These are phyloP conservation scores for Xylaria arbuscula DNA, from an alignment of 2,329 filamentous ascomycete genomes.

Conservation along the genomic window DNA sequence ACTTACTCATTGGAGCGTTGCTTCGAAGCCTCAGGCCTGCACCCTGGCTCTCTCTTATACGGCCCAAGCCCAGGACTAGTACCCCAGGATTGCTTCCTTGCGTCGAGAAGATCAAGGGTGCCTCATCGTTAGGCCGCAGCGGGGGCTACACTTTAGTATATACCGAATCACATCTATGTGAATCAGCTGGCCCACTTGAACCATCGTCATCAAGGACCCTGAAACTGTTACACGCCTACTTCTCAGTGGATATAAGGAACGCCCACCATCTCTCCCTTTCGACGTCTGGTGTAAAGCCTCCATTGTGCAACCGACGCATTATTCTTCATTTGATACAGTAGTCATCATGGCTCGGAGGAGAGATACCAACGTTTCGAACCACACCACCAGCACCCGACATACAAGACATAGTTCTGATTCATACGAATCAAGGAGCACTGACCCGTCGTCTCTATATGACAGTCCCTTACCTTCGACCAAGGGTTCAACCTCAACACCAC, in stretches of 20 bases:
- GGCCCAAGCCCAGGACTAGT: constrained; percentile 37
- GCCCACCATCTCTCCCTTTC: constrained; percentile 30
- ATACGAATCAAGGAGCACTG: constrained; percentile 60
- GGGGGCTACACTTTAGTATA: constrained; percentile 31
- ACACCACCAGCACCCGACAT: constrained; percentile 54
- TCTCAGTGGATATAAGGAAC: constrained; percentile 44
- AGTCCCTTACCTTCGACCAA: constrained; percentile 56
- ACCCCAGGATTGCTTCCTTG: constrained; percentile 43
- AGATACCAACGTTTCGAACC: constrained; percentile 49
- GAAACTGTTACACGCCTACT: constrained; percentile 41
- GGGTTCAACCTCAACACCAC: constrained; percentile 44
- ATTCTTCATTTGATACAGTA: constrained; percentile 36
- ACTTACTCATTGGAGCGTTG: constrained; percentile 41
- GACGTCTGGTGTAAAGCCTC: constrained; percentile 26
- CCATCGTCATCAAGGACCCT: constrained; percentile 42
- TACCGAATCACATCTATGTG: constrained; percentile 44
- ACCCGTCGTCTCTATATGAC: constrained; percentile 59
- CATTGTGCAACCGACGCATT: constrained; percentile 33
- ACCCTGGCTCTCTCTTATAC: constrained; percentile 36
- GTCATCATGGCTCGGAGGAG: constrained; percentile 52
- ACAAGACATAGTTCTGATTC: constrained; percentile 59
- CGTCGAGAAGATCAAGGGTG: constrained; percentile 39
- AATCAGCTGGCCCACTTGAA: constrained; percentile 41
- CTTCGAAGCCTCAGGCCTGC: constrained; percentile 27
- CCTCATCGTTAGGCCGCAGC: constrained; percentile 47